Evolutionary conservation across 2,329 filamentous ascomycete species (phyloP).

Genomic region (Calonectria pteridis): DNA sequence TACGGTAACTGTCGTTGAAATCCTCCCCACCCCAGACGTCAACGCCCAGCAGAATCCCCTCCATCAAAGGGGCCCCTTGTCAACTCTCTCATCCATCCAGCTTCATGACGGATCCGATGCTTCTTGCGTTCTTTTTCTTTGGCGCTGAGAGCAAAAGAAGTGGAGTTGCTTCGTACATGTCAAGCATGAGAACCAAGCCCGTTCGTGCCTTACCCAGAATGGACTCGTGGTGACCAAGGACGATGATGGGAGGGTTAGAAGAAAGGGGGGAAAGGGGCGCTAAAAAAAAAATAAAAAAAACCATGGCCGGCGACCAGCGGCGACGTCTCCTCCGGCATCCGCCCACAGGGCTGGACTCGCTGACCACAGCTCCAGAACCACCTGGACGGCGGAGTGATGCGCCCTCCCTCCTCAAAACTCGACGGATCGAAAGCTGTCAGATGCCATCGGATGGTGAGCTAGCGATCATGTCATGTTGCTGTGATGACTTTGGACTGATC

Average conservation of each 20-base stretch:
- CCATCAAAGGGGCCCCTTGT: neutral
- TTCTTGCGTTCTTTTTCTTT: conserved; percentile 10
- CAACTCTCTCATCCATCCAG: neutral
- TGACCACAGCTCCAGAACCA: neutral
- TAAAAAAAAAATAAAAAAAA: conserved; percentile 30
- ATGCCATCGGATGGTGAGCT: conserved; percentile 26
- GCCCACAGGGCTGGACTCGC: neutral
- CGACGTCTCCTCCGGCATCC: conserved; percentile 8
- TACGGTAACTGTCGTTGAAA: neutral
- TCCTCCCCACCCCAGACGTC: conserved; percentile 3
- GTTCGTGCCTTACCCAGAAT: conserved; percentile 3
- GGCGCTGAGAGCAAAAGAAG: neutral
- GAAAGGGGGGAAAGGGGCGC: conserved; percentile 31
- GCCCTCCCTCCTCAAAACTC: conserved; percentile 12
- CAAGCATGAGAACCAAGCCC: conserved; percentile 6
- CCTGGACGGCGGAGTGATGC: neutral
- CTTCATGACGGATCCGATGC: neutral
- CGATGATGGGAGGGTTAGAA: conserved; percentile 6
- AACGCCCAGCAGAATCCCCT: conserved; percentile 4
- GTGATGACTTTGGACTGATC: conserved; percentile 25
- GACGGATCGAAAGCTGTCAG: conserved; percentile 17
- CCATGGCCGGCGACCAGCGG: conserved; percentile 3
- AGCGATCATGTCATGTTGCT: conserved; percentile 36
- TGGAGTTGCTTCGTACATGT: conserved; percentile 5
- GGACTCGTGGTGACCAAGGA: conserved; percentile 4